phyloP scores from a whole-genome alignment of 305 asterid genomes.

The Fraxinus paxiana region DNA sequence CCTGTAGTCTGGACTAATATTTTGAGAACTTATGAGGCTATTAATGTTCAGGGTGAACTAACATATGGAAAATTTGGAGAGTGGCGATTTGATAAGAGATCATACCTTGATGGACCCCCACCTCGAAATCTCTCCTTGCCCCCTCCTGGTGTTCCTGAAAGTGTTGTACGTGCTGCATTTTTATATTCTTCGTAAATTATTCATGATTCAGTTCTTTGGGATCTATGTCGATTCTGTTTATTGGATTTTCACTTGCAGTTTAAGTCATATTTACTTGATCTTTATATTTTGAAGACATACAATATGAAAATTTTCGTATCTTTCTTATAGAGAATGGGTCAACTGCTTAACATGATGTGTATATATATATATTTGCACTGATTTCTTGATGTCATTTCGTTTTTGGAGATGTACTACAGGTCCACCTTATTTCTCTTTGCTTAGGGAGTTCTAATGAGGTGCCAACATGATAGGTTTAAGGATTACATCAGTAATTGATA shows the following conservation, averaged over 20 bases:
- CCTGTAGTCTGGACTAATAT: background rate
- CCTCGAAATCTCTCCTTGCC: slow-evolving; percentile 52
- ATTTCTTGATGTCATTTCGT: background rate
- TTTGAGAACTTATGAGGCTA: background rate
- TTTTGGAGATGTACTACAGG: background rate
- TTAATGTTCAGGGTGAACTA: slow-evolving; percentile 43
- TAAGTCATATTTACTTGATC: background rate
- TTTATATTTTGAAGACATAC: background rate
- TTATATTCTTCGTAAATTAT: background rate
- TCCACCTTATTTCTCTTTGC: background rate
- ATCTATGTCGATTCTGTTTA: background rate
- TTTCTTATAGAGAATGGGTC: background rate
- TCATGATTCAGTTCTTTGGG: background rate
- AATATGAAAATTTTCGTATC: background rate
- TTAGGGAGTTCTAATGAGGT: background rate
- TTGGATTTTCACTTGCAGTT: background rate
- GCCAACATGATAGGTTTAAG: background rate
- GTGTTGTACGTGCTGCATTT: slow-evolving; percentile 42
- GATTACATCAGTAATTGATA: background rate
- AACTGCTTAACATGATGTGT: background rate
- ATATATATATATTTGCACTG: background rate
- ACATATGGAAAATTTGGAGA: slow-evolving; percentile 41
- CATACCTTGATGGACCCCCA: slow-evolving; percentile 32
- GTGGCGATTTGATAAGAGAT: slow-evolving; percentile 56
- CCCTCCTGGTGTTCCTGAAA: slow-evolving; percentile 55